These are phyloP conservation scores for Myxozyma mucilagina DNA, from an alignment of 805 yeast species.

Conservation along the genomic window DNA sequence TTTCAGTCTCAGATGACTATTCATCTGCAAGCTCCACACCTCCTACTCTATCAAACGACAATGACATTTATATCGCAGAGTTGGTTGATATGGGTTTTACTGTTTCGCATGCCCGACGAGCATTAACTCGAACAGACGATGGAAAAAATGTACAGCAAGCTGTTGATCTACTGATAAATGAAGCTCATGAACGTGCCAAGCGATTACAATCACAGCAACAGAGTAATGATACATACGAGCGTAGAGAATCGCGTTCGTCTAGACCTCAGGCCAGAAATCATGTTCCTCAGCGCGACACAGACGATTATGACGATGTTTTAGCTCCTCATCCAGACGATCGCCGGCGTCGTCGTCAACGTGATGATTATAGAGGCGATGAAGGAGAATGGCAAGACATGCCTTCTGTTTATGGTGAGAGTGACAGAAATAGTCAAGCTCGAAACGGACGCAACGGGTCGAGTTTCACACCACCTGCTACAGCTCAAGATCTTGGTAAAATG, in stretches of 20 bases:
- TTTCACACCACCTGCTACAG: slow-evolving; percentile 6
- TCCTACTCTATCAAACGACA: slow-evolving; percentile 16
- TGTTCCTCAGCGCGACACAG: neutral
- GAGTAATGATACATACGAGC: neutral
- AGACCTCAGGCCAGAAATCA: neutral
- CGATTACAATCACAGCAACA: slow-evolving; percentile 17
- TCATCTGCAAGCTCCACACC: slow-evolving; percentile 6
- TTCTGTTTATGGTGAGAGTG: slow-evolving; percentile 15
- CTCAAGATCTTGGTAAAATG: slow-evolving; percentile 30
- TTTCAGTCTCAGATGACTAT: neutral
- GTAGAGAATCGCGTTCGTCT: neutral
- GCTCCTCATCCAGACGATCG: slow-evolving; percentile 15
- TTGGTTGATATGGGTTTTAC: slow-evolving; percentile 80
- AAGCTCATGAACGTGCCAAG: slow-evolving; percentile 50
- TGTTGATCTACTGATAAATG: slow-evolving; percentile 62
- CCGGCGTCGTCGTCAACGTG: neutral
- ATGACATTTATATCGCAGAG: slow-evolving; percentile 54
- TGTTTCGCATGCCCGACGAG: slow-evolving; percentile 57
- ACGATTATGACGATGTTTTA: neutral
- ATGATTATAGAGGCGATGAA: neutral
- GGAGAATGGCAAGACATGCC: slow-evolving; percentile 28
- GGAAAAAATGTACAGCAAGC: slow-evolving; percentile 66
- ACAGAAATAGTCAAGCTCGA: neutral
- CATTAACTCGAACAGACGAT: slow-evolving; percentile 52
- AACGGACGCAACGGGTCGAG: neutral